phyloP scores from a whole-genome alignment of 306 rosid species.

The Echinosophora koreensis region DNA sequence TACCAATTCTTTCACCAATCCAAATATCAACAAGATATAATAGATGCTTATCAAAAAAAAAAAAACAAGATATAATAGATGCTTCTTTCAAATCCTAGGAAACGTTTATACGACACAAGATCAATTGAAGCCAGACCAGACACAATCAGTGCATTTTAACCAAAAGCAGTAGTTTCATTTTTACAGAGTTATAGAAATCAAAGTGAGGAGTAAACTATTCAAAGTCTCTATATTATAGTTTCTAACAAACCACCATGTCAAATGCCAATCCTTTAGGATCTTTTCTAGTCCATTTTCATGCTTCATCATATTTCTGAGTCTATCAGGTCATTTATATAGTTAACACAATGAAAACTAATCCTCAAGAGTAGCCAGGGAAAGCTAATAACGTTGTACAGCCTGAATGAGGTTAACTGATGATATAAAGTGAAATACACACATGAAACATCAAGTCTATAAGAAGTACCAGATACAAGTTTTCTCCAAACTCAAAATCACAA shows the following conservation, averaged over 20 bases:
- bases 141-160: conserved; percentile 27
- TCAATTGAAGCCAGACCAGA: conserved; percentile 37
- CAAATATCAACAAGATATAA: conserved; percentile 32
- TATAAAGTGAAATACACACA: conserved; percentile 42
- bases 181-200: conserved; percentile 11
- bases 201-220: conserved; percentile 32
- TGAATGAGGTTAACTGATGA: conserved; percentile 23
- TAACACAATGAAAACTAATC: neutral
- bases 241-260: conserved; percentile 22
- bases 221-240: conserved; percentile 11
- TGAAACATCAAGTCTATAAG: conserved; percentile 26
- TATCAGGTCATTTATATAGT: conserved; percentile 15
- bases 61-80: conserved; percentile 24
- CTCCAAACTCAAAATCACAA: neutral
- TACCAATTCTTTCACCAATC: conserved; percentile 26
- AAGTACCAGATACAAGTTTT: conserved; percentile 8
- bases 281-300: conserved; percentile 7
- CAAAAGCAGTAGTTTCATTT: conserved; percentile 20
- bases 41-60: no score
- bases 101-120: conserved; percentile 14
- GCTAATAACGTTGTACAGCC: conserved; percentile 19
- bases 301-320: conserved; percentile 36
- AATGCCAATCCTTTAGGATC: conserved; percentile 25
- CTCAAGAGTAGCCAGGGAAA: conserved; percentile 9
- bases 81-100: conserved; percentile 35